A percentile compares a stretch with the other conserved stretches of the same genome.
phyloP scores from a whole-genome alignment of 169 alveolate genomes.

The Plasmodium gaboni region DNA sequence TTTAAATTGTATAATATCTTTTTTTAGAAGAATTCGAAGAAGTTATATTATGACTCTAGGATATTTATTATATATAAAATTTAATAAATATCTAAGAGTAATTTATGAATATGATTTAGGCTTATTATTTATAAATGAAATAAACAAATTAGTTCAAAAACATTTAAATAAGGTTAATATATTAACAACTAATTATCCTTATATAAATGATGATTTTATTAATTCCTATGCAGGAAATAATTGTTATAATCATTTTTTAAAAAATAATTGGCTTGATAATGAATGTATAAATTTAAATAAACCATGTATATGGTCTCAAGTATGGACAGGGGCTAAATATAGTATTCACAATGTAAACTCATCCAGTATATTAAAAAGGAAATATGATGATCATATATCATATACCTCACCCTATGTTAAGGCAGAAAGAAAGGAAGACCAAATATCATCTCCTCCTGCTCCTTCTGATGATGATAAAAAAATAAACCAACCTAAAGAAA shows the following conservation, averaged over 20 bases:
- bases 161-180: slow-evolving; percentile 57
- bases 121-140: slow-evolving; percentile 46
- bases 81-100: slow-evolving; percentile 45
- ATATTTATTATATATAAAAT: slow-evolving; percentile 23
- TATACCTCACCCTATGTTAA: neutral
- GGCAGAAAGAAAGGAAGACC: no score
- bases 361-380: slow-evolving; percentile 11
- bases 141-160: slow-evolving; percentile 34
- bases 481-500: neutral
- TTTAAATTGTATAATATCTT: slow-evolving; percentile 22
- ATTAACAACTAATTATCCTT: slow-evolving; percentile 74
- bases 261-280: slow-evolving; percentile 72
- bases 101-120: slow-evolving; percentile 62
- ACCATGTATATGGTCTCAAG: slow-evolving; percentile 76
- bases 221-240: slow-evolving; percentile 73
- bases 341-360: slow-evolving; percentile 69
- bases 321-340: slow-evolving; percentile 77
- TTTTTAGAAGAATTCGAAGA: slow-evolving; percentile 57
- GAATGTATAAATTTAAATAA: slow-evolving; percentile 64
- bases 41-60: slow-evolving; percentile 70
- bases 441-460: no score
- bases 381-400: slow-evolving; percentile 20
- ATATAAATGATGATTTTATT: slow-evolving; percentile 30
- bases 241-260: slow-evolving; percentile 68
- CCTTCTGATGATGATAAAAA: neutral